Percentiles rank a stretch among this genome's conserved stretches.
These are phyloP conservation scores for Trichoderma asperelloides DNA, from an alignment of 495 filamentous ascomycete genomes.

Conservation along the genomic window DNA sequence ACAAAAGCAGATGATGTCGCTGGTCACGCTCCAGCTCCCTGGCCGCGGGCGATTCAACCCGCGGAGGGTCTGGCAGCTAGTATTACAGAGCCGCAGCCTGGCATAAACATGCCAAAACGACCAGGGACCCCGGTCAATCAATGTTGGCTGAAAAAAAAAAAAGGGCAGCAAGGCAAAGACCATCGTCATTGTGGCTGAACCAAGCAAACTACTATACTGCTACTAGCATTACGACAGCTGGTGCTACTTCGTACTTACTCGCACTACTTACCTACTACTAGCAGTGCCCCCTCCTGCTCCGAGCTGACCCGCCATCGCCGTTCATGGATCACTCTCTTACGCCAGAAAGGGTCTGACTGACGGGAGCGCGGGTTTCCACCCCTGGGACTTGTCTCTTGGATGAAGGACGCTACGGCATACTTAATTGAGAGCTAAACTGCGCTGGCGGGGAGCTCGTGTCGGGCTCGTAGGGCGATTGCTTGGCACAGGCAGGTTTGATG, in stretches of 20 bases:
- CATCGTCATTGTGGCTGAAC: neutral
- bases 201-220: neutral
- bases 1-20: neutral
- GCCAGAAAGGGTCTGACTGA: neutral
- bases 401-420: neutral
- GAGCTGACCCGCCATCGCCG: constrained; percentile 4
- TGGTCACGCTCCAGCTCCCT: neutral
- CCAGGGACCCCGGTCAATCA: neutral
- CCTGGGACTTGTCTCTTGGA: neutral
- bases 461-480: no score
- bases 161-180: neutral
- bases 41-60: neutral
- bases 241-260: no score
- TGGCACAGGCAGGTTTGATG: no score
- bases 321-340: neutral
- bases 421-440: neutral
- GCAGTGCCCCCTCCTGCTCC: neutral
- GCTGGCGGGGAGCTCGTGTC: no score
- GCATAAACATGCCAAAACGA: neutral
- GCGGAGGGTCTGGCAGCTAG: neutral
- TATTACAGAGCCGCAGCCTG: neutral
- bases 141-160: neutral
- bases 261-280: neutral
- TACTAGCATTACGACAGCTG: neutral
- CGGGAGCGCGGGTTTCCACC: neutral